Conservation (phyloP, 345 rosid species). For the Combretum micranthum region DNA sequence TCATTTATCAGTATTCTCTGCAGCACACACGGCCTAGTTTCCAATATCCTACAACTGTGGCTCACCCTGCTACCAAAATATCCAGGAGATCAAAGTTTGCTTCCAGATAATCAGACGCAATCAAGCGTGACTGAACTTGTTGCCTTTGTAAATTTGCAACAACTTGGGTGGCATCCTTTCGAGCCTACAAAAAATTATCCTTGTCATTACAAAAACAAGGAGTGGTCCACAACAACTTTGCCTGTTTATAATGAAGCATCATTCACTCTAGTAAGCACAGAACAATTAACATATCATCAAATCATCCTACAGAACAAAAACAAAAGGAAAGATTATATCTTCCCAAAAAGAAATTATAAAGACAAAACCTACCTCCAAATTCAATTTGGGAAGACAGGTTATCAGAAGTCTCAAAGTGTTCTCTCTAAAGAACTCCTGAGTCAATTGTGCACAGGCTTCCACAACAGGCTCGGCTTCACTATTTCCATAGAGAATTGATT, state of each 20-base stretch:
- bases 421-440: slow-evolving; percentile 91
- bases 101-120: slow-evolving; percentile 91
- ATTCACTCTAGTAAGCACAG: too few species aligned
- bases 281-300: too few species aligned
- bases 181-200: slow-evolving; percentile 43
- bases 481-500: slow-evolving; percentile 83
- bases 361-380: slow-evolving; percentile 58
- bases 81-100: slow-evolving; percentile 83
- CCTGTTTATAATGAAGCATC: too few species aligned
- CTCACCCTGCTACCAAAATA: slow-evolving; percentile 66
- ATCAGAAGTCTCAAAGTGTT: slow-evolving; percentile 73
- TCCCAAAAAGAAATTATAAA: background rate
- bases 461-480: slow-evolving; percentile 94
- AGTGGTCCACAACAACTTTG: background rate
- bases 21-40: background rate
- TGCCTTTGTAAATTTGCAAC: slow-evolving; percentile 97
- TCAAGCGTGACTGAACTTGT: slow-evolving; percentile 81
- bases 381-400: slow-evolving; percentile 70
- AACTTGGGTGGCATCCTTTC: slow-evolving; percentile 97
- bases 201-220: slow-evolving; percentile 7
- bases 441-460: slow-evolving; percentile 84
- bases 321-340: too few species aligned
- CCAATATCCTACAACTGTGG: background rate
- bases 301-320: too few species aligned
- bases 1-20: background rate